Evolutionary conservation across 768 basidiomycete genomes (phyloP).

Genomic region (Mycena maculata): DNA sequence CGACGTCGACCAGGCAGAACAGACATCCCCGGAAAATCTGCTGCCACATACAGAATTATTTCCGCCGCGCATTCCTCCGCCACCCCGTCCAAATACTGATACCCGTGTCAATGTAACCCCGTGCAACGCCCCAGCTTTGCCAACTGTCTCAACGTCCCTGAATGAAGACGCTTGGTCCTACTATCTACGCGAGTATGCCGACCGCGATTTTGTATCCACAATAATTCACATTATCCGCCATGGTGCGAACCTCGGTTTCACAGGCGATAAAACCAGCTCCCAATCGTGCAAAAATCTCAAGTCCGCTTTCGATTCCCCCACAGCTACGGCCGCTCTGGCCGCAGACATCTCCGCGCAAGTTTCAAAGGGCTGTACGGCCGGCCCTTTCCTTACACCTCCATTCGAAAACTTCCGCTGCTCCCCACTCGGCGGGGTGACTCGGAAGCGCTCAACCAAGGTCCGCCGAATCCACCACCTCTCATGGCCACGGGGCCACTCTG

Average conservation of each 20-base stretch:
- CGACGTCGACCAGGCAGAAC: neutral
- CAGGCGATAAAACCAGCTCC: constrained; percentile 4
- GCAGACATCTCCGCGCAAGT: too few relatives aligned
- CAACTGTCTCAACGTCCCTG: constrained; percentile 13
- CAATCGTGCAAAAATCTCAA: constrained; percentile 35
- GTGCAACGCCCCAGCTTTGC: neutral
- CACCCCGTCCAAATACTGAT: constrained; percentile 27
- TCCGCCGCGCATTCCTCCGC: constrained; percentile 9
- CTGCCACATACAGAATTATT: constrained; percentile 9
- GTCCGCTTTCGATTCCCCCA: constrained; percentile 29
- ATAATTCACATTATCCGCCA: constrained; percentile 27
- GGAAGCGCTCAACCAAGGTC: too few relatives aligned
- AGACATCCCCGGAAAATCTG: too few relatives aligned
- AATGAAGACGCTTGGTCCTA: constrained; percentile 23
- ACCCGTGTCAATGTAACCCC: constrained; percentile 26
- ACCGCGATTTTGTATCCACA: constrained; percentile 28
- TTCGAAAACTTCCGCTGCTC: too few relatives aligned
- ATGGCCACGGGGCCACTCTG: too few relatives aligned
- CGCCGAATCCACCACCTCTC: too few relatives aligned
- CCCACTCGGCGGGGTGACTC: too few relatives aligned
- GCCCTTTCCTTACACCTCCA: too few relatives aligned
- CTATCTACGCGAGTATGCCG: constrained; percentile 28
- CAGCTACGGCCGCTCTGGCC: too few relatives aligned
- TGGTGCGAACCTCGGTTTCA: constrained; percentile 26
- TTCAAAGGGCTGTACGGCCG: too few relatives aligned